Base-by-base conservation (phyloP, 1,284 basidiomycete genomes). In the Papiliotrema flavescens region DNA sequence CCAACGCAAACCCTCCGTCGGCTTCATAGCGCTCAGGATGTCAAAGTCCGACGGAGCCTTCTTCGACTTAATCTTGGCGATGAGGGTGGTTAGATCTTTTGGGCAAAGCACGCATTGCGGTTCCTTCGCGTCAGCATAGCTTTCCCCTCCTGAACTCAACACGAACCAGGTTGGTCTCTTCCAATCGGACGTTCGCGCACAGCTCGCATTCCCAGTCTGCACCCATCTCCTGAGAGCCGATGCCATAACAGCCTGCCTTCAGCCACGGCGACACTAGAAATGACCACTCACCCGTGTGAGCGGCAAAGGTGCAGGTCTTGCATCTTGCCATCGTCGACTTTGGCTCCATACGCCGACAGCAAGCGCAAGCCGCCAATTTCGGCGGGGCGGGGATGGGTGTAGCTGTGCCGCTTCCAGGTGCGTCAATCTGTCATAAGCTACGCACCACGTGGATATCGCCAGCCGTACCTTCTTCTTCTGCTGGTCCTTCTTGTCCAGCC, bases 1-100 rank as follows among this genome's bases (percentile, higher is more conserved):
- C 90, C 92, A 97, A 58, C 90, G 89, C 74, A 89, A 87, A 24
- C 90, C 88, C 77, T 98, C 95, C 0, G 94, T 97, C 4, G 90
- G 90, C 73, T 97, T 97, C 70, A 89, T 85, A 3, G 86, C 88
- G 40, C 90, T 86, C 37, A 97, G 79, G 64, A 87, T 86, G 15
- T 84, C 83, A 53, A 76, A 76, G 64, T 89, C 85, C 2, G 81
- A 66, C n/a, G 78, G 73, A 32, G 67, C 82, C 61, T 67, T 80
- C 42, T 78, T 71, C 23, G 56, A 45, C 56, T 65, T 66, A 44
- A 50, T 51, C 15, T 47, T 54, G 19, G 51, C 48, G 14, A 67
- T 45, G 1, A 54, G 47, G n/a, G 59, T 56, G 46, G 47, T 22
- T 20, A 37, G 24, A 34, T 45, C 44, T 64, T 51, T 51, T 0